phyloP scores from a whole-genome alignment of 2,329 filamentous ascomycete species.

The Claviceps digitariae region DNA sequence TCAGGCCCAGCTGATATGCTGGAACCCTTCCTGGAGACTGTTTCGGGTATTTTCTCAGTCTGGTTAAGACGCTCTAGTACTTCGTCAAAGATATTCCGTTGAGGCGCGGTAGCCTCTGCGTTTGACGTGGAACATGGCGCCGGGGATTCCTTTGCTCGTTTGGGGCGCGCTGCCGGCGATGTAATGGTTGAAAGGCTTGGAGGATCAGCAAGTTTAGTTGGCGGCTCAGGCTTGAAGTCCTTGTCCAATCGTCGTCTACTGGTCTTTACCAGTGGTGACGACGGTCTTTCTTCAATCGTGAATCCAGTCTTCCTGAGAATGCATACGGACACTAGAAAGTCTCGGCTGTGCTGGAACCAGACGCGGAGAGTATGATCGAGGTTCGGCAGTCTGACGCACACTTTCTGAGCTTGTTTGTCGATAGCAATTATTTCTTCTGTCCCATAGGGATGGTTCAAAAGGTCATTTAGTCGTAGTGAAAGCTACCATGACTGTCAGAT shows the following conservation, averaged over 20 bases:
- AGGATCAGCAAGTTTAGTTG: neutral
- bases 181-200: slow-evolving; percentile 16
- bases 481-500: slow-evolving; percentile 4
- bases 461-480: slow-evolving; percentile 5
- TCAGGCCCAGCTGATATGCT: neutral
- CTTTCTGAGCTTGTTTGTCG: slow-evolving; percentile 8
- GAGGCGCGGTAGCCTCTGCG: neutral
- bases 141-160: slow-evolving; percentile 5
- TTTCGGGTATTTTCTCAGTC: neutral
- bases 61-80: slow-evolving; percentile 3
- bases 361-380: slow-evolving; percentile 14
- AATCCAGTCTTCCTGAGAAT: slow-evolving; percentile 20
- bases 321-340: slow-evolving; percentile 19
- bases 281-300: slow-evolving; percentile 10
- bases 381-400: slow-evolving; percentile 15
- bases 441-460: slow-evolving; percentile 2
- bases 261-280: neutral
- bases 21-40: neutral
- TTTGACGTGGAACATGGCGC: slow-evolving; percentile 1
- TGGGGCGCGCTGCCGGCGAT: slow-evolving; percentile 4
- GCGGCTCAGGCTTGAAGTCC: neutral
- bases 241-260: neutral
- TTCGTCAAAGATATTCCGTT: slow-evolving; percentile 4
- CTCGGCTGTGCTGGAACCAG: slow-evolving; percentile 17
- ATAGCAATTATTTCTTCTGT: slow-evolving; percentile 8